These are phyloP conservation scores for Ambrosia hybrid DNA, from an alignment of 140 eudicot species.

Conservation along the genomic window DNA sequence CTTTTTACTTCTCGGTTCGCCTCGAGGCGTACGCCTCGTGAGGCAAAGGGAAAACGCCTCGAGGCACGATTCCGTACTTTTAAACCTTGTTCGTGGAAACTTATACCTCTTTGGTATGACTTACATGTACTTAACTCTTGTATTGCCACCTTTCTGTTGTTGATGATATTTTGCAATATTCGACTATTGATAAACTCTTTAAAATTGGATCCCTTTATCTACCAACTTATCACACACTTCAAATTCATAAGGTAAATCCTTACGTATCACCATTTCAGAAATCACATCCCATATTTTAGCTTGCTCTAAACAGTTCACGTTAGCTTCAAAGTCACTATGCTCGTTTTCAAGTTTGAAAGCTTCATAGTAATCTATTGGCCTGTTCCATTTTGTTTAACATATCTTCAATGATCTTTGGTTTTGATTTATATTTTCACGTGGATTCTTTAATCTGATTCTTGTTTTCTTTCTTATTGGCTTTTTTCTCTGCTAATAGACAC, in stretches of 20 bases:
- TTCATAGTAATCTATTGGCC: slow-evolving; percentile 29
- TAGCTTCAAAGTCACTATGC: slow-evolving; percentile 49
- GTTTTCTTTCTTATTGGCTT: slow-evolving; percentile 49
- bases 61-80: too few species aligned
- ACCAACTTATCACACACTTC: slow-evolving; percentile 60
- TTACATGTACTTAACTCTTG: slow-evolving; percentile 52
- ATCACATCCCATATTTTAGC: slow-evolving; percentile 74
- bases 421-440: slow-evolving; percentile 14
- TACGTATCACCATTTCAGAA: slow-evolving; percentile 70
- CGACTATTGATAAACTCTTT: slow-evolving; percentile 63
- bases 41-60: too few species aligned
- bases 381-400: slow-evolving; percentile 30
- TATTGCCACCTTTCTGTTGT: slow-evolving; percentile 56
- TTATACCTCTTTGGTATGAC: slow-evolving; percentile 64
- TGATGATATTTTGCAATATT: slow-evolving; percentile 84
- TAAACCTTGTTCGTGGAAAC: slow-evolving; percentile 24
- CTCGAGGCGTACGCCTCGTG: too few species aligned
- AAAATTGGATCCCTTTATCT: slow-evolving; percentile 46
- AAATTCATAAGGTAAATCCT: slow-evolving; percentile 79
- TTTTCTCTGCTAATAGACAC: slow-evolving; percentile 62
- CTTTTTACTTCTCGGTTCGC: too few species aligned
- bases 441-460: slow-evolving; percentile 33
- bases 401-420: slow-evolving; percentile 26
- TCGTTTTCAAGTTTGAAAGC: slow-evolving; percentile 37
- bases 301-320: slow-evolving; percentile 56